Percentiles rank a stretch among this genome's conserved stretches.
These are phyloP conservation scores for Geoglossum cookeanum DNA, from an alignment of 2,329 filamentous ascomycete genomes.

Conservation along the genomic window DNA sequence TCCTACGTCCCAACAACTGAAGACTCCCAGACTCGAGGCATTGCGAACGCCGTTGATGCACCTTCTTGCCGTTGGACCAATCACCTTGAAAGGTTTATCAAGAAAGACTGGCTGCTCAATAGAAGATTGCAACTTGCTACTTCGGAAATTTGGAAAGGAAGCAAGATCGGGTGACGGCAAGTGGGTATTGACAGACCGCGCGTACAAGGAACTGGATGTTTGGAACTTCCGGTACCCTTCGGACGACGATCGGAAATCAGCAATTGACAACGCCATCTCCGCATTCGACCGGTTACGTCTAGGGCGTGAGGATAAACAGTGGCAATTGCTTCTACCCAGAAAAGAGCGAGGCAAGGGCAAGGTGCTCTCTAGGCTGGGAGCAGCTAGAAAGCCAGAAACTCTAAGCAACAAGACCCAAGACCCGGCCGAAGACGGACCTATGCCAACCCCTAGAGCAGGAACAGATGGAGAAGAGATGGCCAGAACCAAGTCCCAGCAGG, in stretches of 20 bases:
- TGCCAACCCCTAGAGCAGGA: conserved; percentile 12
- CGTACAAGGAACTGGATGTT: conserved; percentile 41
- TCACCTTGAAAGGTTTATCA: conserved; percentile 27
- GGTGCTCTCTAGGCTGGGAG: conserved; percentile 34
- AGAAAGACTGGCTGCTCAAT: conserved; percentile 28
- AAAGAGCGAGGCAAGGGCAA: conserved; percentile 43
- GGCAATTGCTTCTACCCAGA: conserved; percentile 41
- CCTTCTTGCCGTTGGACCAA: conserved; percentile 33
- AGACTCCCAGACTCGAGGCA: conserved; percentile 20
- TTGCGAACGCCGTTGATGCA: conserved; percentile 27
- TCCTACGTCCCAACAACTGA: conserved; percentile 23
- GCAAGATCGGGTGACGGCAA: conserved; percentile 27
- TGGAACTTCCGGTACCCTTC: conserved; percentile 40
- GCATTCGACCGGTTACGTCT: conserved; percentile 43
- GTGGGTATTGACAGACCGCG: conserved; percentile 36
- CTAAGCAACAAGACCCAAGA: conserved; percentile 21
- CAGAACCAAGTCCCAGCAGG: conserved; percentile 14
- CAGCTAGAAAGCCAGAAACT: conserved; percentile 20
- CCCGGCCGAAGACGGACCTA: conserved; percentile 17
- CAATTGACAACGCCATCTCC: conserved; percentile 41
- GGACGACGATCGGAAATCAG: conserved; percentile 35
- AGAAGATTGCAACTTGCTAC: conserved; percentile 27
- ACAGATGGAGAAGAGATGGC: conserved; percentile 18
- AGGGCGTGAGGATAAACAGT: conserved; percentile 38
- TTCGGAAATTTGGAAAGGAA: conserved; percentile 33